These are phyloP conservation scores for Aspergillus japonicus DNA, from an alignment of 2,329 filamentous ascomycete species.

Conservation along the genomic window DNA sequence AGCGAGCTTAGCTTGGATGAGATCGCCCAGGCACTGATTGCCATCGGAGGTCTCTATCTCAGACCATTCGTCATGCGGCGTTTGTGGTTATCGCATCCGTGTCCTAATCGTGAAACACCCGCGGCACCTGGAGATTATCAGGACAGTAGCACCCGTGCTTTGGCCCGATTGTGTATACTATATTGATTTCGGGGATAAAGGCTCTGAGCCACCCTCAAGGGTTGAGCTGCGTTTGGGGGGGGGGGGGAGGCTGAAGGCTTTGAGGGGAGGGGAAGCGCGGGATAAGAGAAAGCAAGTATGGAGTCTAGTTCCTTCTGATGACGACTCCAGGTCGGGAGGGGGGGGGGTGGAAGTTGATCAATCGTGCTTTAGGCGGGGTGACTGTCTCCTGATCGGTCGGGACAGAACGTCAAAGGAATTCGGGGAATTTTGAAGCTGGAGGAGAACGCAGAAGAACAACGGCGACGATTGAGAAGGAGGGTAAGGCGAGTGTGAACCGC, in stretches of 20 bases:
- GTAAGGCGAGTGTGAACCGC: not conserved
- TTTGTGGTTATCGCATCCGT: slow-evolving; percentile 24
- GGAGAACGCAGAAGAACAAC: not conserved
- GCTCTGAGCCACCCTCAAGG: not conserved
- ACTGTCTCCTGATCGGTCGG: not conserved
- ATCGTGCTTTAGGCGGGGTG: slow-evolving; percentile 1
- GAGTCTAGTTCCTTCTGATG: slow-evolving; percentile 7
- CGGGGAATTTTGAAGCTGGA: not conserved
- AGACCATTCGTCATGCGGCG: slow-evolving; percentile 39
- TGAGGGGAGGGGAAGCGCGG: not conserved
- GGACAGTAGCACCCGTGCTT: not conserved
- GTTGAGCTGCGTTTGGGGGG: not conserved
- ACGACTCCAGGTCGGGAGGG: slow-evolving; percentile 5
- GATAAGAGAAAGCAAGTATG: slow-evolving; percentile 8
- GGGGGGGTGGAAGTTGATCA: not conserved
- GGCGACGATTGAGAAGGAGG: slow-evolving; percentile 1
- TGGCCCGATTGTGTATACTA: not conserved
- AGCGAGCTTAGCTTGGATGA: slow-evolving; percentile 20
- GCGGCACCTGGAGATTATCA: not conserved
- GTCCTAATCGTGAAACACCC: slow-evolving; percentile 14
- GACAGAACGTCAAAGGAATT: not conserved
- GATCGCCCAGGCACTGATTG: slow-evolving; percentile 35
- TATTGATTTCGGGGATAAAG: not conserved
- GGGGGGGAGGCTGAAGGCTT: no score
- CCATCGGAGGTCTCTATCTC: slow-evolving; percentile 36